A percentile compares a stretch with the other conserved stretches of the same genome.
Conservation (phyloP, 306 rosid species). For the Trifolium subterraneum region DNA sequence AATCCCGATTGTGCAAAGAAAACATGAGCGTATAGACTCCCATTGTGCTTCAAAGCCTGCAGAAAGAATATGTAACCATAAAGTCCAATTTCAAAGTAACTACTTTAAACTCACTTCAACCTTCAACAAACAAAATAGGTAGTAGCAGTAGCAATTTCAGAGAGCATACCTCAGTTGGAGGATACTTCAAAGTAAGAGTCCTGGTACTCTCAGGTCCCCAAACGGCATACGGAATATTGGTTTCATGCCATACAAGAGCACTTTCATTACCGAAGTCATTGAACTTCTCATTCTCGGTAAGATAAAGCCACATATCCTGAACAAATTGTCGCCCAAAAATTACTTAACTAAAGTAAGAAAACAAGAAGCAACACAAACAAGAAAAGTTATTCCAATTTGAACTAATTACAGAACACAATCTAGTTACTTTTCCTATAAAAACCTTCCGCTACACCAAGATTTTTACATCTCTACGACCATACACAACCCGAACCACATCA, state of each 20-base stretch:
- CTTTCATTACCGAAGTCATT: conserved; percentile 73
- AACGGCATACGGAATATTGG: conserved; percentile 77
- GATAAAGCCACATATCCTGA: conserved; percentile 97
- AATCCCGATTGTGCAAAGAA: conserved; percentile 90
- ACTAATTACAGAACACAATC: conserved; percentile 3
- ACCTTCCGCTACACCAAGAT: background rate
- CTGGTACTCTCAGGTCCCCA: conserved; percentile 80
- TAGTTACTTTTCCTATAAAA: background rate
- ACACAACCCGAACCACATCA: background rate
- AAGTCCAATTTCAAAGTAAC: conserved; percentile 10
- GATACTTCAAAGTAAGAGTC: conserved; percentile 63
- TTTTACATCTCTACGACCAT: background rate
- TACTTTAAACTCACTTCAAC: conserved; percentile 19
- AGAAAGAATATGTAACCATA: conserved; percentile 36
- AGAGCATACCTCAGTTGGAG: conserved; percentile 75
- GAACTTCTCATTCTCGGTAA: conserved; percentile 78
- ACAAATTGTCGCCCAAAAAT: conserved; percentile 26
- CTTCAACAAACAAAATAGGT: background rate
- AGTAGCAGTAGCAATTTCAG: conserved; percentile 20
- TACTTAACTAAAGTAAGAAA: conserved; percentile 11
- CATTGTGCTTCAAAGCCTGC: conserved; percentile 82
- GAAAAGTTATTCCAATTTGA: background rate
- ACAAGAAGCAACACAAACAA: conserved; percentile 26
- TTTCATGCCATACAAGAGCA: conserved; percentile 93
- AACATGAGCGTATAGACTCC: conserved; percentile 82